Conservation (phyloP, 495 filamentous ascomycete species). For the Hyaloscypha hepaticicola region DNA sequence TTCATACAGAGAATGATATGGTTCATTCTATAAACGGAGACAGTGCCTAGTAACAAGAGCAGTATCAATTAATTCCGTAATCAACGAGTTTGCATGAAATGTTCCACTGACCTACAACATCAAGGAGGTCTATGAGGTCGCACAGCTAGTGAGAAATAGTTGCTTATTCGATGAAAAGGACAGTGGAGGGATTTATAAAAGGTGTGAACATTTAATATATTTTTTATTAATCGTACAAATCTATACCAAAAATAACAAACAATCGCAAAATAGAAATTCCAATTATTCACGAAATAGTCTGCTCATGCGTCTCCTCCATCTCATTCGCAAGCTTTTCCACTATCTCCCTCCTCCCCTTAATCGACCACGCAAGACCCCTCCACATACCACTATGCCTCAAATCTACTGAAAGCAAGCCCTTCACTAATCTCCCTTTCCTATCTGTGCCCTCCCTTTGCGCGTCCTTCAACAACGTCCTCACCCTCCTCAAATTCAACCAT, state of each 20-base stretch:
- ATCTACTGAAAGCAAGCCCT: conserved; percentile 8
- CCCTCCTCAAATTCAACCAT: conserved; percentile 11
- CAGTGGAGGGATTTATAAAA: no score
- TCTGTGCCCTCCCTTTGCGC: background rate
- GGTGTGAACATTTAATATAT: no score
- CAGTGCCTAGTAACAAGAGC: background rate
- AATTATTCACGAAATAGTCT: background rate
- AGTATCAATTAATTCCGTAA: background rate
- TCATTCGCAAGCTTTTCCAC: conserved; percentile 12
- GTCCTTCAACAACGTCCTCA: background rate
- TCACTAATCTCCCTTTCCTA: no score
- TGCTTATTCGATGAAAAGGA: no score
- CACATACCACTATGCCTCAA: conserved; percentile 16
- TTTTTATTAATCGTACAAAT: no score
- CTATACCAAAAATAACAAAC: no score
- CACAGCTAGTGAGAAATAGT: no score
- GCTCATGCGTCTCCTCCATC: background rate
- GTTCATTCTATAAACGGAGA: background rate
- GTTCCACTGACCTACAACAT: no score
- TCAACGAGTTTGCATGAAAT: background rate
- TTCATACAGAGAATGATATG: background rate
- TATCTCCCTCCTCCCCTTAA: conserved; percentile 18
- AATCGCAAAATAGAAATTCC: no score
- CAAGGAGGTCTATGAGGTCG: no score
- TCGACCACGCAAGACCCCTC: conserved; percentile 11